Evolutionary conservation across 176 grass and related monocot genomes (phyloP).

Genomic region (Lolium rigidum): DNA sequence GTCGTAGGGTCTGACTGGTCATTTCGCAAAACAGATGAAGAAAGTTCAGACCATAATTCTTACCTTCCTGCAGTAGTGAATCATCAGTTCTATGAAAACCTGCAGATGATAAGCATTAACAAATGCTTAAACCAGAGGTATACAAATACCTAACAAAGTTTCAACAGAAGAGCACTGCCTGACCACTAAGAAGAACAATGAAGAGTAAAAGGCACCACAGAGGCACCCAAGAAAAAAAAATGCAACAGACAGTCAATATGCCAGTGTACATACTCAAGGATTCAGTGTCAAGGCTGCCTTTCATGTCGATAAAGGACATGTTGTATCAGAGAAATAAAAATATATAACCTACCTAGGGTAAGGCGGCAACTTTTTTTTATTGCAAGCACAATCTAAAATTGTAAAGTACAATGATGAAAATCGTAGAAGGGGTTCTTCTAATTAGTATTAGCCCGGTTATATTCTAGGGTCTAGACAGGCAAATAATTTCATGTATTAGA

Average conservation of each 20-base stretch:
- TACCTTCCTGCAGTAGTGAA: conserved; percentile 84
- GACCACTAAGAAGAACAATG: not conserved
- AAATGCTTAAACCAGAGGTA: not conserved
- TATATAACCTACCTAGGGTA: not conserved
- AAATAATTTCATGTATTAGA: conserved; percentile 25
- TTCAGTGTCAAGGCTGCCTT: no score
- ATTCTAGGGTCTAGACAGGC: conserved; percentile 8
- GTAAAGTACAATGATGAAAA: conserved; percentile 8
- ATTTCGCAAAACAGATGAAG: not conserved
- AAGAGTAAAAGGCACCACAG: conserved; percentile 12
- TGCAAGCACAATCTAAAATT: not conserved
- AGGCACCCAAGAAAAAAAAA: not conserved
- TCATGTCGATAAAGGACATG: not conserved
- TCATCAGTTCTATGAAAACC: conserved; percentile 82
- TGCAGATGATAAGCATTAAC: conserved; percentile 38
- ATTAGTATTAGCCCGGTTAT: not conserved
- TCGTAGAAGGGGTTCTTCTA: not conserved
- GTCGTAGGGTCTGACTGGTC: not conserved
- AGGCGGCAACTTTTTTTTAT: not conserved
- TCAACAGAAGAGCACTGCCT: not conserved
- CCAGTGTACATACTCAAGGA: not conserved
- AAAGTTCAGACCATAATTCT: not conserved
- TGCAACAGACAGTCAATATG: conserved; percentile 6
- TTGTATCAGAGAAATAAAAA: conserved; percentile 8
- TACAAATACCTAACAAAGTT: not conserved